Base-by-base conservation (phyloP, 805 yeast genomes). In the Candida pini region DNA sequence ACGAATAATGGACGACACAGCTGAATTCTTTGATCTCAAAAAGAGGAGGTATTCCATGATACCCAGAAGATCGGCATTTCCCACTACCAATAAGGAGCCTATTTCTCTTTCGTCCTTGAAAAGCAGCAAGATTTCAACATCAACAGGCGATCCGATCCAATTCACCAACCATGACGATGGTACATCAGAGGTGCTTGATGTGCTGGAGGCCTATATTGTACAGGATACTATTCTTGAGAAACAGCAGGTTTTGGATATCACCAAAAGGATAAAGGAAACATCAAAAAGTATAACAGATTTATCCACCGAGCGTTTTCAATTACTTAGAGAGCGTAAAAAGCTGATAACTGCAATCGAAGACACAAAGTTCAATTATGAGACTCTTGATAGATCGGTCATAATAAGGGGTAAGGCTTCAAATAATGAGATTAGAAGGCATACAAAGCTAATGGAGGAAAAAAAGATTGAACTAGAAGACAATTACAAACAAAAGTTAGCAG, bases 381-480 rank as follows among this genome's bases (percentile, higher is more conserved):
- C 39, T 18, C 26, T 48, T n/a, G 52, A 44, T 36, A 45, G 39
- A 22, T 36, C 42, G 12, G 34, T 50, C 24, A 22, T 43, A 31
- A 33, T 48, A 18, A 40, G 45, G 42, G 28, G 45, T 36, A 39
- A 29, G 13, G 30, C 41, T 3, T 37, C 42, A 16, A 45, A 44
- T 9, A 43, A 34, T 28, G 54, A 49, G 38, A 56, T 65, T 6
- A 48, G 49, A n/a, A 51, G 46, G 15, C 47, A 47, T 28, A 23
- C 27, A 17, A 33, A 27, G 39, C 30, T 63, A 54, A 21, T 45
- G 45, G 38, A 60, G 48, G 19, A 49, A 54, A 47, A 48, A 62
- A 56, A 62, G 60, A 48, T 56, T 49, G 59, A 58, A 46, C 37
- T 45, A 17, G 36, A 43, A 2, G 36, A 39, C 5, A 28, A 38